These are phyloP conservation scores for Fusarium penzigii DNA, from an alignment of 2,329 filamentous ascomycete species.

Conservation along the genomic window DNA sequence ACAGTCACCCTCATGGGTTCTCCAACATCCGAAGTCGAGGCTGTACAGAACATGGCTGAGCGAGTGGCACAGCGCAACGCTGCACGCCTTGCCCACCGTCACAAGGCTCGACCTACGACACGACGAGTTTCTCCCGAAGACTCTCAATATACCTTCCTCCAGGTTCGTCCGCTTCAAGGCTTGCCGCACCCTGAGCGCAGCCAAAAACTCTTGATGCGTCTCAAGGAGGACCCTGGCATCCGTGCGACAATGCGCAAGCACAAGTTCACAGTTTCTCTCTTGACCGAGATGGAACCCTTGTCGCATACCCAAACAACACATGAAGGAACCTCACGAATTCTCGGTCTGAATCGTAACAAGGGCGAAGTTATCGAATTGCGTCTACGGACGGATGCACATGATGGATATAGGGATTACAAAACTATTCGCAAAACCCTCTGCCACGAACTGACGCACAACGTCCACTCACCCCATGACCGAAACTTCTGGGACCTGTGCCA, in stretches of 20 bases:
- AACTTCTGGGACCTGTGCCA: constrained; percentile 89
- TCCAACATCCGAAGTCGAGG: constrained; percentile 58
- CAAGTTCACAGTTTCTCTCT: constrained; percentile 77
- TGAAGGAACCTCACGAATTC: constrained; percentile 71
- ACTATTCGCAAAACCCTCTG: constrained; percentile 90
- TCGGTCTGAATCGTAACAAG: constrained; percentile 84
- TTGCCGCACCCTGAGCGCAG: constrained; percentile 76
- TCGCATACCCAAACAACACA: constrained; percentile 72
- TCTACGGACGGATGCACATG: constrained; percentile 88
- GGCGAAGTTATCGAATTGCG: constrained; percentile 91
- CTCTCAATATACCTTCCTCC: constrained; percentile 76
- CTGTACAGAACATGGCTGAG: constrained; percentile 51
- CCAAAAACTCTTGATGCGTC: constrained; percentile 69
- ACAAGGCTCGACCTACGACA: constrained; percentile 25
- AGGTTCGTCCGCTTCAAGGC: constrained; percentile 72
- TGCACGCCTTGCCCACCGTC: constrained; percentile 36
- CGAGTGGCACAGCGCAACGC: constrained; percentile 50
- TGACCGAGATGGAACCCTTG: constrained; percentile 95
- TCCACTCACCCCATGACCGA: constrained; percentile 79
- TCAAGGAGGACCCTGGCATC: constrained; percentile 84
- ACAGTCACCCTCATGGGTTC: constrained; percentile 68
- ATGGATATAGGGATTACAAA: constrained; percentile 91
- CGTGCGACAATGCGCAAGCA: constrained; percentile 80
- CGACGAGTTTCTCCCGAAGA: constrained; percentile 47
- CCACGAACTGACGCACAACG: constrained; percentile 93